A percentile compares a stretch with the other conserved stretches of the same genome.
phyloP scores from a whole-genome alignment of 1,284 basidiomycete species.

The Puccinia triticina region DNA sequence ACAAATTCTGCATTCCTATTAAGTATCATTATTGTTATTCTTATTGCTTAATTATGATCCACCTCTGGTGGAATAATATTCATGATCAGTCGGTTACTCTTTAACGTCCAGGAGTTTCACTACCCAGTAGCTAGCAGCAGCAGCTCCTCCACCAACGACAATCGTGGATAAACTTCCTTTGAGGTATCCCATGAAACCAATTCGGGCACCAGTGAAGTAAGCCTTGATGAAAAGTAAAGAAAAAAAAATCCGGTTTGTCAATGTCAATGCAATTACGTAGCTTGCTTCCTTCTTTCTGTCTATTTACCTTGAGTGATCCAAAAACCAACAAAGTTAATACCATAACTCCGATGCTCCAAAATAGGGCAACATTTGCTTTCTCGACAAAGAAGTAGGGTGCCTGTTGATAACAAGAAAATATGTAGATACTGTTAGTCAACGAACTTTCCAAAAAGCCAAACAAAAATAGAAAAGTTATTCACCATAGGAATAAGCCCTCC shows the following conservation, averaged over 20 bases:
- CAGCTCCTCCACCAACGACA: conserved; percentile 36
- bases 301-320: conserved; percentile 36
- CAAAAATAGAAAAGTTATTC: neutral
- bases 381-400: conserved; percentile 86
- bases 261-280: neutral
- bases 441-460: too few relatives aligned
- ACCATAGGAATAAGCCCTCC: conserved; percentile 72
- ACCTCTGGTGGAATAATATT: too few relatives aligned
- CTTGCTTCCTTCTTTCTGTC: neutral
- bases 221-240: conserved; percentile 4
- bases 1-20: too few relatives aligned
- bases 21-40: too few relatives aligned
- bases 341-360: conserved; percentile 42
- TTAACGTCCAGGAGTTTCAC: conserved; percentile 28
- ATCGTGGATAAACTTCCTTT: conserved; percentile 33
- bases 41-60: too few relatives aligned
- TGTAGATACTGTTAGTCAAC: too few relatives aligned
- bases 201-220: conserved; percentile 43
- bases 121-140: conserved; percentile 42
- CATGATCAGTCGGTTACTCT: neutral
- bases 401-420: conserved; percentile 61
- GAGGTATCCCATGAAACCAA: conserved; percentile 35
- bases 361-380: conserved; percentile 61
- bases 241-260: neutral
- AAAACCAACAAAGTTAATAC: conserved; percentile 30